A percentile compares a stretch with the other conserved stretches of the same genome.
These are phyloP conservation scores for Porcisia hertigi DNA, from an alignment of 208 protist genomes.

Conservation along the genomic window DNA sequence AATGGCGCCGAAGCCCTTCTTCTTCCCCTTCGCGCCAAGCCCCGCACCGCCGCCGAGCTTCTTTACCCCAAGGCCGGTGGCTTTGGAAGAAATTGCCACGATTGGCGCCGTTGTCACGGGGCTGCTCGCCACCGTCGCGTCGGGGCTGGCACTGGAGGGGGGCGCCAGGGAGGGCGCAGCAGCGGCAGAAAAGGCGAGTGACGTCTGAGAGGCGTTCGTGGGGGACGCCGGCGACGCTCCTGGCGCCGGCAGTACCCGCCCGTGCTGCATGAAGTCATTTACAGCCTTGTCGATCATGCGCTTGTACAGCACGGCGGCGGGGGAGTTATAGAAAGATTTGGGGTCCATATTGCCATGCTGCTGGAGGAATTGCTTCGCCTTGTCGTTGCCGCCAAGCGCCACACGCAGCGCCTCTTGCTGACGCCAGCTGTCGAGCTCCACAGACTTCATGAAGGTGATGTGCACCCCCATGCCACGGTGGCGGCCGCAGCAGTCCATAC, in stretches of 20 bases:
- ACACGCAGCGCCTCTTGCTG: constrained; percentile 84
- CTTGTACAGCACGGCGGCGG: constrained; percentile 67
- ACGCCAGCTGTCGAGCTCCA: constrained; percentile 91
- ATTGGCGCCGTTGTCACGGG: constrained; percentile 32
- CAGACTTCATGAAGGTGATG: constrained; percentile 95
- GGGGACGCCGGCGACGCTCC: neutral
- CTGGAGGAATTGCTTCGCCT: constrained; percentile 76
- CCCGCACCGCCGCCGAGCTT: constrained; percentile 21
- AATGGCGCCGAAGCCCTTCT: constrained; percentile 58
- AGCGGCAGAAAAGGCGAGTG: constrained; percentile 5
- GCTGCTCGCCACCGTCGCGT: constrained; percentile 27
- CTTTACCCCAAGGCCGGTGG: constrained; percentile 17
- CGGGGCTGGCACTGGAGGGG: constrained; percentile 3
- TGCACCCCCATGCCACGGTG: constrained; percentile 96
- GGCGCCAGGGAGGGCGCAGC: constrained; percentile 14
- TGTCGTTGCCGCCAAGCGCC: constrained; percentile 89
- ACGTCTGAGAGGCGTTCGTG: constrained; percentile 4
- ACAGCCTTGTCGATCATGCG: constrained; percentile 70
- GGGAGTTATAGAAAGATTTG: constrained; percentile 69
- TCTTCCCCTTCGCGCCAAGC: constrained; percentile 36
- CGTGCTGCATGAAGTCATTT: constrained; percentile 40
- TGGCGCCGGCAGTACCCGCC: constrained; percentile 7
- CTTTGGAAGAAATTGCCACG: constrained; percentile 36
- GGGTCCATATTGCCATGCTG: constrained; percentile 79
- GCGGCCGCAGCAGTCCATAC: constrained; percentile 95